Evolutionary conservation across 148 eudicot genomes (phyloP), one percentile per base, ranked within the genome.

Genomic region (Rhododendron griersonianum): DNA sequence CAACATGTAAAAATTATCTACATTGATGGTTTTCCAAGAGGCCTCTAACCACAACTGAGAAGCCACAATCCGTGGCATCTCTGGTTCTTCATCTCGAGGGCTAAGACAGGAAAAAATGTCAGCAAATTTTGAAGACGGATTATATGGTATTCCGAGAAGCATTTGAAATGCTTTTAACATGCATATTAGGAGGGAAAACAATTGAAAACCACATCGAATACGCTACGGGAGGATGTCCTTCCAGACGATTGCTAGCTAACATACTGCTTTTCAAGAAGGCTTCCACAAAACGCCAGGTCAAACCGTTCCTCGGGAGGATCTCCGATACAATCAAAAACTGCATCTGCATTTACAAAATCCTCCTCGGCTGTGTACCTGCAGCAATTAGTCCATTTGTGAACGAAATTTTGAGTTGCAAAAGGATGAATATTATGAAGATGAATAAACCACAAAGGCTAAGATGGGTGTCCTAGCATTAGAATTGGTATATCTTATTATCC

Each of bases 301-400:
- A 97, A 95, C 21, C 94, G 87, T 87, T 97, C 99, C 90, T 97
- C 96, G 2, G 99, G 99, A 80, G 95, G 98, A 84, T 97, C 98
- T 81, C 99, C 99, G 1, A 97, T 97, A 96, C 95, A 95, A 78
- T 97, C 99, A 30, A 97, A 97, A 87, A 97, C 96, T 55, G 98
- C 98, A 91, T 97, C 99, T 16, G 99, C 99, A 67, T 95, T 94
- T 78, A 84, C 87, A 39, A 97, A 97, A 89, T 97, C 95, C 86
- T 97, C 99, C 30, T 95, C 96, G 0, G 96, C 96, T 15, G 98
- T 97, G 96, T 95, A 95, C 83, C 99, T 97, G 92, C 89, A 41
- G 3, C 30, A 67, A 82, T 25, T 35, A 80, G 41, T 57, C 23
- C 74, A 81, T 45, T 81, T 11, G 81, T 80, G 50, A 83, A 48